Evolutionary conservation across 176 grass and related monocot species (phyloP).

Genomic region (Bromus sterilis): DNA sequence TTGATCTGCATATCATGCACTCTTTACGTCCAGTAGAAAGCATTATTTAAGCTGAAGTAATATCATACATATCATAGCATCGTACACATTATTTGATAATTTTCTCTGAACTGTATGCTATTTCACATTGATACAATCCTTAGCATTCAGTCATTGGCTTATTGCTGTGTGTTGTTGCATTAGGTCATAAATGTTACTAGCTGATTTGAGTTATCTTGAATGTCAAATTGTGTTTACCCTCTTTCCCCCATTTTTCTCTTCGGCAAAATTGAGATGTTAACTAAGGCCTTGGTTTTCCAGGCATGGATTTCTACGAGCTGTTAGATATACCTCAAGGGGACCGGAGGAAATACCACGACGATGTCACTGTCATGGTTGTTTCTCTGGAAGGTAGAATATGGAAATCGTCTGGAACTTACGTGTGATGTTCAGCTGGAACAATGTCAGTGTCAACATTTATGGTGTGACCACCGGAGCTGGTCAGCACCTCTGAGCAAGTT

Average conservation of each 20-base stretch:
- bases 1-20: background rate
- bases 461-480: background rate
- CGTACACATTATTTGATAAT: background rate
- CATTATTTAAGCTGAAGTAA: conserved; percentile 1
- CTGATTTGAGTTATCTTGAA: background rate
- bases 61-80: too few relatives aligned
- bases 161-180: background rate
- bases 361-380: conserved; percentile 90
- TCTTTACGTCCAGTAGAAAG: conserved; percentile 1
- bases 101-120: background rate
- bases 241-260: background rate
- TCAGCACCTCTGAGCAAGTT: conserved; percentile 6
- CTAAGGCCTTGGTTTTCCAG: conserved; percentile 32
- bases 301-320: conserved; percentile 79
- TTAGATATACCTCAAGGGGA: conserved; percentile 95
- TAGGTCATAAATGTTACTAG: background rate
- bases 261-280: background rate
- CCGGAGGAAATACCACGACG: conserved; percentile 85
- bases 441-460: conserved; percentile 15
- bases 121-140: background rate
- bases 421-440: conserved; percentile 31
- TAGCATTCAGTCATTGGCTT: background rate
- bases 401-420: conserved; percentile 81
- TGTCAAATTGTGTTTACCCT: background rate
- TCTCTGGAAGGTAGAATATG: conserved; percentile 95